A percentile compares a stretch with the other conserved stretches of the same genome.
phyloP scores from a whole-genome alignment of 2,329 filamentous ascomycete species.

The Penicillium sp. region DNA sequence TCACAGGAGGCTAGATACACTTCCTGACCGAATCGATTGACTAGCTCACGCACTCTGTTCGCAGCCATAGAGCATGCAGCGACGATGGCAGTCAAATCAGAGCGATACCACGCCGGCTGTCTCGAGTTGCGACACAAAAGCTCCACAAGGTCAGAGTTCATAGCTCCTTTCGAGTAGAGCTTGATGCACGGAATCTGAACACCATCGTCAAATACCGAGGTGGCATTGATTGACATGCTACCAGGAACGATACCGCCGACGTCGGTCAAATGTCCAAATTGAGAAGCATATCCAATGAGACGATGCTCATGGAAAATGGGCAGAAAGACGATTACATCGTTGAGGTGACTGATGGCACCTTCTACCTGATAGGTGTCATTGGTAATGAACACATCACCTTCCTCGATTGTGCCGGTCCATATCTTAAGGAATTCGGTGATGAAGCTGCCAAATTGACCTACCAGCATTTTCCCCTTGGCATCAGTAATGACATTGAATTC shows the following conservation, averaged over 20 bases:
- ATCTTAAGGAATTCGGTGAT: conserved; percentile 48
- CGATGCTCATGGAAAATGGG: conserved; percentile 48
- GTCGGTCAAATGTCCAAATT: conserved; percentile 52
- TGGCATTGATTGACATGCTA: conserved; percentile 51
- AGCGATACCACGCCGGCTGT: conserved; percentile 50
- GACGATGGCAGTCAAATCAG: conserved; percentile 48
- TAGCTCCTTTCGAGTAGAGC: conserved; percentile 44
- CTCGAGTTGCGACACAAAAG: conserved; percentile 51
- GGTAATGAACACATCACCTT: conserved; percentile 52
- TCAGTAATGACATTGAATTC: conserved; percentile 56
- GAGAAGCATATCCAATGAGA: conserved; percentile 50
- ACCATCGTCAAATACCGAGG: conserved; percentile 50
- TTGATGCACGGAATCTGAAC: conserved; percentile 52
- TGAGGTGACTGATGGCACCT: conserved; percentile 51
- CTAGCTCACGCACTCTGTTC: conserved; percentile 46
- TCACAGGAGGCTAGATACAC: conserved; percentile 48
- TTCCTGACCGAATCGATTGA: conserved; percentile 44
- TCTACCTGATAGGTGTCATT: conserved; percentile 52
- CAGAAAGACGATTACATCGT: conserved; percentile 51
- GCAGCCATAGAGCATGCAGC: conserved; percentile 48
- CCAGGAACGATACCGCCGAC: conserved; percentile 50
- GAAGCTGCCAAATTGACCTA: conserved; percentile 53
- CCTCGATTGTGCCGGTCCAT: conserved; percentile 50
- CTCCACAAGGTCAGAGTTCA: conserved; percentile 46
- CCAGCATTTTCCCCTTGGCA: conserved; percentile 49